Conservation (phyloP, 1,284 basidiomycete species). For the Cutaneotrichosporon dermatis region DNA sequence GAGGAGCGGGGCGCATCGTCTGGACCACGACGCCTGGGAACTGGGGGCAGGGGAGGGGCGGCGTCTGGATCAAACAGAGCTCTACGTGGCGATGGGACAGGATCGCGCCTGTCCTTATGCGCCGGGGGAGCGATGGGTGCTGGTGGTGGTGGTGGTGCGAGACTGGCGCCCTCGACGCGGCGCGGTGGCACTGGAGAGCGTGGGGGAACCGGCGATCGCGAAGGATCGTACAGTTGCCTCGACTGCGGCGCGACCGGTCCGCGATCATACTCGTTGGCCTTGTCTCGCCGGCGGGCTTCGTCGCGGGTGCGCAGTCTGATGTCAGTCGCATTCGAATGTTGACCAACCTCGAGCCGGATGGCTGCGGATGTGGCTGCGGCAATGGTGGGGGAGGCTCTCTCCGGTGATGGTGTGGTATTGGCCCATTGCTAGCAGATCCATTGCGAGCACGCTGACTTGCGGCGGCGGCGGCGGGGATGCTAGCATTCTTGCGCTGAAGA, state of each 20-base stretch:
- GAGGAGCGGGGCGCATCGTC: neutral
- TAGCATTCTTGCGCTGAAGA: slow-evolving; percentile 33
- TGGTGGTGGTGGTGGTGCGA: neutral
- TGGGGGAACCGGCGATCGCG: neutral
- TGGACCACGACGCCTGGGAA: slow-evolving; percentile 6
- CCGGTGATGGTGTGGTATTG: neutral
- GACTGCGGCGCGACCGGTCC: slow-evolving; percentile 7
- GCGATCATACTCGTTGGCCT: slow-evolving; percentile 19
- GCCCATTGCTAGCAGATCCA: neutral
- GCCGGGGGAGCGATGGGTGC: neutral
- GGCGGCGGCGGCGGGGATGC: neutral
- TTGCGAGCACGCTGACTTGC: neutral
- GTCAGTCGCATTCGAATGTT: neutral
- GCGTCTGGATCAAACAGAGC: slow-evolving; percentile 16
- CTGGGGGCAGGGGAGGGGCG: slow-evolving; percentile 7
- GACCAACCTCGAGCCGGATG: neutral
- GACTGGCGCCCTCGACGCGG: neutral
- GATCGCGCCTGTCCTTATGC: slow-evolving; percentile 8
- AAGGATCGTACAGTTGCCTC: slow-evolving; percentile 15
- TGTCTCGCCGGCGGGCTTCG: neutral
- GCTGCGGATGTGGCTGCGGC: neutral
- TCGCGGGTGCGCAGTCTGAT: neutral
- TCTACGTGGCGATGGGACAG: slow-evolving; percentile 1
- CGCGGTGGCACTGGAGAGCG: neutral
- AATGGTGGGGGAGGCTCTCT: neutral